Conservation (phyloP, 2,329 filamentous ascomycete genomes). For the Trichoderma guizhouense region DNA sequence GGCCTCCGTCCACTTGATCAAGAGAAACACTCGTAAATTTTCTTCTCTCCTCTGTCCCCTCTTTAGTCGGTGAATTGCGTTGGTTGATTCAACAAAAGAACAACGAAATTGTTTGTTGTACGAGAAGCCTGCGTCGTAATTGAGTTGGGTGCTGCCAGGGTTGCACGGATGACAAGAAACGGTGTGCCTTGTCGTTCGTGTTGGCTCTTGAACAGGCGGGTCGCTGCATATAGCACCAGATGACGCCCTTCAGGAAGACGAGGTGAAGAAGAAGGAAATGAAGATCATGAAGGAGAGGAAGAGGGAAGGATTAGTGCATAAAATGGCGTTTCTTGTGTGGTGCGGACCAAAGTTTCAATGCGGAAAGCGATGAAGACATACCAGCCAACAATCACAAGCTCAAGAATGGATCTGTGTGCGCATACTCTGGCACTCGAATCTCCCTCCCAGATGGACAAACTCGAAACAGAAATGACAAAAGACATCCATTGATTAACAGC, state of each 20-base stretch:
- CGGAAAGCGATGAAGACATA: not conserved
- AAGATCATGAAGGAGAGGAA: not conserved
- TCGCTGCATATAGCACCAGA: not conserved
- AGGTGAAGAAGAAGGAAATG: not conserved
- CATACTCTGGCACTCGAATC: not conserved
- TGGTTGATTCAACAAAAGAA: not conserved
- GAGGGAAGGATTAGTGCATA: not conserved
- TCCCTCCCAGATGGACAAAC: not conserved
- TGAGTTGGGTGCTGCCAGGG: slow-evolving; percentile 2
- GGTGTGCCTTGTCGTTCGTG: not conserved
- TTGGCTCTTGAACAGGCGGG: not conserved
- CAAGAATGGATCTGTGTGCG: not conserved
- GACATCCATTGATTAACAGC: not conserved
- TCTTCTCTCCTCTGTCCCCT: not conserved
- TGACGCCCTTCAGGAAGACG: not conserved
- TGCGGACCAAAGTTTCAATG: slow-evolving; percentile 4
- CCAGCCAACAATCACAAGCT: not conserved
- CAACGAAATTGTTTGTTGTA: not conserved
- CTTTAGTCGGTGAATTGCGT: not conserved
- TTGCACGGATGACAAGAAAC: not conserved
- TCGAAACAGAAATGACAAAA: not conserved
- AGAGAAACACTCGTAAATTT: not conserved
- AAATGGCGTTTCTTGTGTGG: not conserved
- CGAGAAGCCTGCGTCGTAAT: not conserved
- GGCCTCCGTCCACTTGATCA: not conserved